Base-by-base conservation (phyloP, 257 asterid species). In the Cinchona pubescens region DNA sequence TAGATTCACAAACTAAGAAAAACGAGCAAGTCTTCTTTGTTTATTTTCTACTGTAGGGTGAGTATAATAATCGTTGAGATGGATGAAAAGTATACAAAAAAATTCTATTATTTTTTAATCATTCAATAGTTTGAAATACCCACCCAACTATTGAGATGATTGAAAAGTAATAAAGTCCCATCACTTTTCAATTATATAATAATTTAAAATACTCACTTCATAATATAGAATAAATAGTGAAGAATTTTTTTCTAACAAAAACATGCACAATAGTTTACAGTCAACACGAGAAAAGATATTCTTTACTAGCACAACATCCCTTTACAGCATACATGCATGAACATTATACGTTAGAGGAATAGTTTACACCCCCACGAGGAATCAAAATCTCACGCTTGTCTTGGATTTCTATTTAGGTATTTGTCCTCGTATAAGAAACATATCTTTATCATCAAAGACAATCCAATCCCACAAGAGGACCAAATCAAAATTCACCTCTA, bases 201-300 rank as follows among this genome's bases (percentile, higher is more conserved):
- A n/a, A n/a, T n/a, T n/a, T n/a, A n/a, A n/a, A n/a, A n/a, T n/a
- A n/a, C n/a, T n/a, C n/a, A n/a, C n/a, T n/a, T n/a, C n/a, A n/a
- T n/a, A n/a, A n/a, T n/a, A n/a, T n/a, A n/a, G n/a, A n/a, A n/a
- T n/a, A n/a, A n/a, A n/a, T n/a, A n/a, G n/a, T n/a, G n/a, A n/a
- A n/a, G n/a, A n/a, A n/a, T n/a, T n/a, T n/a, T n/a, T n/a, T n/a
- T n/a, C n/a, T n/a, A n/a, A n/a, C n/a, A n/a, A n/a, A n/a, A n/a
- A n/a, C n/a, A n/a, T n/a, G n/a, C n/a, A n/a, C n/a, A n/a, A 46
- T 60, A 45, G 2, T 37, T 37, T 37, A 37, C 40, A 37, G 4
- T 5, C 42, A 38, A 62, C 30, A 78, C 90, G 82, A 82, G 85
- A 79, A 82, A 74, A 78, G 77, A 80, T 91, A 89, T 86, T 89